These are phyloP conservation scores for Tylopilus vinaceipallidus DNA, from an alignment of 768 basidiomycete species.

Conservation along the genomic window DNA sequence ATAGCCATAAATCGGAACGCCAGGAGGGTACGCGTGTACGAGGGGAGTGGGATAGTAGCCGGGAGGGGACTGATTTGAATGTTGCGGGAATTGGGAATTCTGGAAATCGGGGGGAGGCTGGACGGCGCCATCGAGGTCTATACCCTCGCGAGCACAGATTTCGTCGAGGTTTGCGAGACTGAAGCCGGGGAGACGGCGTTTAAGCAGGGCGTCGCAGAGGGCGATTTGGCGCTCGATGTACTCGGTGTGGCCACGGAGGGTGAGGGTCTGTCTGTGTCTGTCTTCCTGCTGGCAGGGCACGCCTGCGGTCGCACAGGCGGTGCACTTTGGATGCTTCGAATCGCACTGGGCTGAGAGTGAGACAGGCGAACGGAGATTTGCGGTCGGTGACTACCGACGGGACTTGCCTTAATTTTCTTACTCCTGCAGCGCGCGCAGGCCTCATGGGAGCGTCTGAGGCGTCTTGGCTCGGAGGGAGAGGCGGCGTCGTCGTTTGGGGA, in stretches of 20 bases:
- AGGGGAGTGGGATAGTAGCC: conserved; percentile 33
- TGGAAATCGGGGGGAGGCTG: conserved; percentile 32
- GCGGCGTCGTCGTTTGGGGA: conserved; percentile 52
- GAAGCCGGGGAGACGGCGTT: conserved; percentile 68
- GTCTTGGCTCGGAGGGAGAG: conserved; percentile 67
- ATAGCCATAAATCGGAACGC: conserved; percentile 41
- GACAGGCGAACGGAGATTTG: conserved; percentile 66
- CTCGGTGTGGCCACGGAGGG: conserved; percentile 80
- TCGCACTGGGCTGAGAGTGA: conserved; percentile 65
- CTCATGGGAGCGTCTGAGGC: conserved; percentile 85
- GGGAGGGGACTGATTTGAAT: conserved; percentile 24
- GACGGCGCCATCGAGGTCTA: conserved; percentile 42
- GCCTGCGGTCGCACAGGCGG: conserved; percentile 78
- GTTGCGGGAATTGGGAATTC: conserved; percentile 35
- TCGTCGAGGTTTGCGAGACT: conserved; percentile 65
- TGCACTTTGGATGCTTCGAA: conserved; percentile 85
- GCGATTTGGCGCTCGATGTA: conserved; percentile 76
- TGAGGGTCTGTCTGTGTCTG: conserved; percentile 82
- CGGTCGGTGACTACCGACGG: conserved; percentile 74
- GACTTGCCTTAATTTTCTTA: conserved; percentile 91
- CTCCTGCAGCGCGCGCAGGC: conserved; percentile 91
- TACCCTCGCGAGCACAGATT: conserved; percentile 60
- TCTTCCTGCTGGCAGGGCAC: conserved; percentile 85
- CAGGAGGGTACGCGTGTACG: conserved; percentile 46
- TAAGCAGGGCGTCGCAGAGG: conserved; percentile 77